Conservation (phyloP, 768 basidiomycete genomes). For the Boletus speciosus region DNA sequence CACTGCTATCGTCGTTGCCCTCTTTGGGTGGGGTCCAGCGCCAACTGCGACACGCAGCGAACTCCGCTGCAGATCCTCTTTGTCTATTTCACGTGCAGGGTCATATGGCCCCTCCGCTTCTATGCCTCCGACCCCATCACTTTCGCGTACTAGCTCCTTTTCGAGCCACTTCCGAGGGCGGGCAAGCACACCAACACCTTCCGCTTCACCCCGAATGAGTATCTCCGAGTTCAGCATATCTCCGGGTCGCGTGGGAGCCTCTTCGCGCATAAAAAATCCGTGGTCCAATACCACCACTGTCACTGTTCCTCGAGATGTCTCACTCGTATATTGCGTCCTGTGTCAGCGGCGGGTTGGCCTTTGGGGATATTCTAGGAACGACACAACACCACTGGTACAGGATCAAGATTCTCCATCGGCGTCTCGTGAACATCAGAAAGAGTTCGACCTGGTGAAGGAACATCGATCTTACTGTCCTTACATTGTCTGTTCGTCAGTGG, state of each 20-base stretch:
- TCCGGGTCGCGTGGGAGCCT: slow-evolving; percentile 8
- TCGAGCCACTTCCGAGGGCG: slow-evolving; percentile 19
- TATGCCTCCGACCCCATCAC: slow-evolving; percentile 30
- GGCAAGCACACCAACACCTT: slow-evolving; percentile 21
- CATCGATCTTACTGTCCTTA: slow-evolving; percentile 88
- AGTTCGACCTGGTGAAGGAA: slow-evolving; percentile 74
- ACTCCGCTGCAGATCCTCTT: slow-evolving; percentile 11
- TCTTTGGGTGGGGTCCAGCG: slow-evolving; percentile 49
- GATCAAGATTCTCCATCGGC: slow-evolving; percentile 20
- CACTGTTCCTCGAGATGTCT: slow-evolving; percentile 36
- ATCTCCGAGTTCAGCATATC: slow-evolving; percentile 16
- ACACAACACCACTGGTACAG: slow-evolving; percentile 3
- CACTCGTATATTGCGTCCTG: slow-evolving; percentile 60
- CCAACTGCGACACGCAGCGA: slow-evolving; percentile 24
- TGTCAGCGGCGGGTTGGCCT: slow-evolving; percentile 79
- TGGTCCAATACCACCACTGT: neutral
- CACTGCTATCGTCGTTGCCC: slow-evolving; percentile 38
- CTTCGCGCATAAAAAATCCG: slow-evolving; percentile 6
- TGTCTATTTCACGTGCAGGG: slow-evolving; percentile 23
- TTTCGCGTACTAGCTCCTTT: slow-evolving; percentile 34
- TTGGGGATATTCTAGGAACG: slow-evolving; percentile 60
- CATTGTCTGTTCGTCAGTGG: slow-evolving; percentile 61
- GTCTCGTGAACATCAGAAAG: slow-evolving; percentile 34
- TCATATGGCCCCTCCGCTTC: slow-evolving; percentile 29
- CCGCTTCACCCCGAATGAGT: slow-evolving; percentile 20